These are phyloP conservation scores for Nectriaceae sp. DNA, from an alignment of 2,329 filamentous ascomycete species.

Conservation along the genomic window DNA sequence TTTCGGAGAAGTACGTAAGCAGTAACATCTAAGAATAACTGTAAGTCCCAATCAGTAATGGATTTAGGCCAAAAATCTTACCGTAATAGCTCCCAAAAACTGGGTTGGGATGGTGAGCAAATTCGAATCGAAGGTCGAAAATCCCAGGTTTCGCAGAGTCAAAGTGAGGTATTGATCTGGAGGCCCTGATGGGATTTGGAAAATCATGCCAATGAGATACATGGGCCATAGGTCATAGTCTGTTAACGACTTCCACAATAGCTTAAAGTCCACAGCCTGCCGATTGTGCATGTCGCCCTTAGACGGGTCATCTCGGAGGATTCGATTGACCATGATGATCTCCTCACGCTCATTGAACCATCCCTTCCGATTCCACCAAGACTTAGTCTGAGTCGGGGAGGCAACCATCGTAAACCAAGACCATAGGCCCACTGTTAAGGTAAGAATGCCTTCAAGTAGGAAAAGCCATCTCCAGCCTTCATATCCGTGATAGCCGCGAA, in stretches of 20 bases:
- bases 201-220: slow-evolving; percentile 50
- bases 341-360: slow-evolving; percentile 71
- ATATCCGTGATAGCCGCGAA: slow-evolving; percentile 49
- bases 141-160: slow-evolving; percentile 57
- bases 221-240: slow-evolving; percentile 52
- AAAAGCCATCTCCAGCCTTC: slow-evolving; percentile 59
- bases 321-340: slow-evolving; percentile 67
- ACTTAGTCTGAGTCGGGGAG: slow-evolving; percentile 67
- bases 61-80: slow-evolving; percentile 56
- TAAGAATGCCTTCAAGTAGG: slow-evolving; percentile 44
- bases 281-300: slow-evolving; percentile 50
- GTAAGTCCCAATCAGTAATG: slow-evolving; percentile 55
- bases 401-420: slow-evolving; percentile 62
- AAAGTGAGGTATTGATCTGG: slow-evolving; percentile 55
- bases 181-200: slow-evolving; percentile 52
- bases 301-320: slow-evolving; percentile 55
- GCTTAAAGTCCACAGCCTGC: slow-evolving; percentile 46
- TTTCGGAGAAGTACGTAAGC: slow-evolving; percentile 30
- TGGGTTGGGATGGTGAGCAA: slow-evolving; percentile 63
- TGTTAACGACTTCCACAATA: slow-evolving; percentile 44
- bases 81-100: slow-evolving; percentile 57
- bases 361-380: slow-evolving; percentile 59
- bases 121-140: slow-evolving; percentile 61
- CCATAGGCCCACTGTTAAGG: slow-evolving; percentile 37
- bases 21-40: slow-evolving; percentile 52